Conservation (phyloP, 2,329 filamentous ascomycete species). For the Ceratocystis ficicola region DNA sequence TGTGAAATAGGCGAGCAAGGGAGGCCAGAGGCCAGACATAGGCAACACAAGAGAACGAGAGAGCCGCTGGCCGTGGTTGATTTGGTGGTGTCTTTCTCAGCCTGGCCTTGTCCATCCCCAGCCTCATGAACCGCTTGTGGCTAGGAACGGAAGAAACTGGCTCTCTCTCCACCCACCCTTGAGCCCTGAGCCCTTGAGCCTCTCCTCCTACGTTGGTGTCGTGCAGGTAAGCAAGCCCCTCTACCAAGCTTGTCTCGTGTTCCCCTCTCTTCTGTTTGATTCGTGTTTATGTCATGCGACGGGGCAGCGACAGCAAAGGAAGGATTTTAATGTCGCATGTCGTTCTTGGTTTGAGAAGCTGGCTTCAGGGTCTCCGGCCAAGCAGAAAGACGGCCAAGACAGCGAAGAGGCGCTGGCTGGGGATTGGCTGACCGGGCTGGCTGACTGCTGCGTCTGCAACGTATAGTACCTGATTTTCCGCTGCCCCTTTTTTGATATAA, state of each 20-base stretch:
- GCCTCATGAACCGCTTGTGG: not conserved
- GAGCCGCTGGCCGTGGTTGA: not conserved
- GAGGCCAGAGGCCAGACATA: too few species aligned
- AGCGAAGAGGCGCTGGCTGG: not conserved
- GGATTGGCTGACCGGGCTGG: not conserved
- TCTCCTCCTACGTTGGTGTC: too few species aligned
- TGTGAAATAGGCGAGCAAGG: not conserved
- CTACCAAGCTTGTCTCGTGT: not conserved
- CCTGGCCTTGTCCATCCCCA: not conserved
- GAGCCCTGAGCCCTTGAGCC: too few species aligned
- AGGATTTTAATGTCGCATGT: constrained; percentile 7
- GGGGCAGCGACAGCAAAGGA: not conserved
- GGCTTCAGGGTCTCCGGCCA: constrained; percentile 3
- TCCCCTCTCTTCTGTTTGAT: not conserved
- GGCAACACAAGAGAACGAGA: too few species aligned
- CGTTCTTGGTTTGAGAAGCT: not conserved
- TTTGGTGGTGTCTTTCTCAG: not conserved
- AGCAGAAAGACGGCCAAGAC: not conserved
- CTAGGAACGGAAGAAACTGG: not conserved
- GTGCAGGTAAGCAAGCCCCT: not conserved
- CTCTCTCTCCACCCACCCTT: not conserved
- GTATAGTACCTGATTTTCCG: not conserved
- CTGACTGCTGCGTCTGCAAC: too few species aligned
- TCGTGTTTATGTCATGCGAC: constrained; percentile 7
- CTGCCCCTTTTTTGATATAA: not conserved